Evolutionary conservation across 441 rosid species (phyloP), one percentile per base, ranked within the genome.

Genomic region (Macaranga tanarius): DNA sequence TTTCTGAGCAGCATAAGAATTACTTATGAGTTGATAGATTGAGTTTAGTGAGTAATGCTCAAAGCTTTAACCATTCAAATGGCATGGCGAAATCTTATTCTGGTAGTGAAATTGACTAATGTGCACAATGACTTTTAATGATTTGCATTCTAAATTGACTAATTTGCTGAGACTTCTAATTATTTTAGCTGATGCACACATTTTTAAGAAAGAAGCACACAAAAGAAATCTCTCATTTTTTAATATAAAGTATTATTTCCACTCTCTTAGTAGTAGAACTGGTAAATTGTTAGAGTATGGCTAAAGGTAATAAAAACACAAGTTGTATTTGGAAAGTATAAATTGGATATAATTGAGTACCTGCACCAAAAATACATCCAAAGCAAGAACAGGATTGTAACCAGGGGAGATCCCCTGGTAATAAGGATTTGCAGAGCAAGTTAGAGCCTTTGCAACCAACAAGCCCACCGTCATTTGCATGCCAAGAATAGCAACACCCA

Each of bases 351-450:
- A 4, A 20, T 54, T 9, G 4, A 62, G 55, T 90, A 87, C 99
- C 99, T 93, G 99, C 77, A 95, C 98, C 69, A 95, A 82, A 87
- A 93, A 95, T 38, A 95, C 97, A 72, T 95, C 99, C 79, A 93
- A 82, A 8, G 97, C 97, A 50, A 95, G 93, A 64, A 92, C 97
- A 0, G 99, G 98, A 54, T 85, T 84, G 73, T 77, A 85, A 57
- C 93, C 97, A 7, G 95, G 97, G 28, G 97, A 70, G 45, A 91
- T 81, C 73, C 94, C 94, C 74, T 92, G 99, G 82, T 87, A 88
- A 73, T 84, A 91, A 65, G 97, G 98, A 82, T 81, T 93, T 16
- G 94, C 89, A 7, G 98, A 84, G 48, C 98, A 81, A 72, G 99
- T 93, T 64, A 93, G 88, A 76, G 98, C 97, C 84, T 91, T 93